Evolutionary conservation across 1,284 basidiomycete genomes (phyloP).

Genomic region (Melampsora larici-populina): DNA sequence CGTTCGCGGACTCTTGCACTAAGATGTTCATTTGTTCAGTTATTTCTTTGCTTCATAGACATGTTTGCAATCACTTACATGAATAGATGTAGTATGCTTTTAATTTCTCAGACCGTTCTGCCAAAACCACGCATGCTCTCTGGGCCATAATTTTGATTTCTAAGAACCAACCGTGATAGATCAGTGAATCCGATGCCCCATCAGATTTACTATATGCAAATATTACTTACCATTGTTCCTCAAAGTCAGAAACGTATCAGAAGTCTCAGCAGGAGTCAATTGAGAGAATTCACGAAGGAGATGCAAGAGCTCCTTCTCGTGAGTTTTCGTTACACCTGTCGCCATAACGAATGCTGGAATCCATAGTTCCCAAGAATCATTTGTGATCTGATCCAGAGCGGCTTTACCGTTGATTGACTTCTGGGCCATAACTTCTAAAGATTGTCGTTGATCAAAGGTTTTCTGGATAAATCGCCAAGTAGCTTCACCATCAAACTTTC

Average conservation of each 20-base stretch:
- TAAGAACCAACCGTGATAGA: neutral
- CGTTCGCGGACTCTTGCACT: neutral
- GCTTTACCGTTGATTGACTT: neutral
- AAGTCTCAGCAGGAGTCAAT: neutral
- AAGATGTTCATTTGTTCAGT: neutral
- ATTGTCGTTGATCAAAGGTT: neutral
- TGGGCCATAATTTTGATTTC: neutral
- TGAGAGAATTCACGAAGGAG: neutral
- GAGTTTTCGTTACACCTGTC: neutral
- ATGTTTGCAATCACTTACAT: neutral
- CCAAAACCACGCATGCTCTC: neutral
- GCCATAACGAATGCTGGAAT: neutral
- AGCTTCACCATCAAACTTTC: neutral
- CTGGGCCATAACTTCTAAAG: neutral
- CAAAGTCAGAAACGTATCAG: neutral
- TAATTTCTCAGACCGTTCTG: neutral
- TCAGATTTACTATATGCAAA: neutral
- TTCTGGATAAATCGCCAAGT: neutral
- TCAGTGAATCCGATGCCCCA: neutral
- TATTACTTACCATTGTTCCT: neutral
- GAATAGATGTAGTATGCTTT: neutral
- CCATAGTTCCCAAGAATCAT: conserved; percentile 1
- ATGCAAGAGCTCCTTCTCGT: neutral
- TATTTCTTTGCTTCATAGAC: neutral
- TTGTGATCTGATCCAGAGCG: neutral